Evolutionary conservation across 106 monocot genomes (phyloP).

Genomic region (Xerophyta viscosa): DNA sequence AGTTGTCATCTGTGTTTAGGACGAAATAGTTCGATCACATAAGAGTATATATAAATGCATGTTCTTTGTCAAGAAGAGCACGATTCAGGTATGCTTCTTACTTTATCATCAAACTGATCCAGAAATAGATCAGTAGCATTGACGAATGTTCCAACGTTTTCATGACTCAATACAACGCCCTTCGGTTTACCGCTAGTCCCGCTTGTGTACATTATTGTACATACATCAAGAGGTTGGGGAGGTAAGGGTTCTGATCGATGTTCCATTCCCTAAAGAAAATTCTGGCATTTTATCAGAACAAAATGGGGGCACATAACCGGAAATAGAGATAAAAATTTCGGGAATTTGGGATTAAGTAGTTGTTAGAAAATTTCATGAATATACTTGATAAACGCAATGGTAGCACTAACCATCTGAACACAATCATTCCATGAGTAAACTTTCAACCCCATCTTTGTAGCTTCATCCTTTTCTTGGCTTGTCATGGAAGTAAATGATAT

Average conservation of each 20-base stretch:
- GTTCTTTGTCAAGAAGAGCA: not conserved
- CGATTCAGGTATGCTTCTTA: constrained; percentile 2
- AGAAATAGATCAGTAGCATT: constrained; percentile 58
- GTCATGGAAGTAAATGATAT: constrained; percentile 49
- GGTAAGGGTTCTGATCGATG: constrained; percentile 40
- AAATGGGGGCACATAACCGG: not conserved
- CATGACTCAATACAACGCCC: constrained; percentile 81
- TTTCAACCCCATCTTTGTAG: constrained; percentile 36
- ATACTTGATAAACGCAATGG: not conserved
- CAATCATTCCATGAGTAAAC: constrained; percentile 80
- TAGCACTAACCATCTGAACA: constrained; percentile 43
- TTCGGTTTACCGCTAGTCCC: constrained; percentile 90
- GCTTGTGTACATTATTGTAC: constrained; percentile 97
- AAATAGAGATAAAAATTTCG: not conserved
- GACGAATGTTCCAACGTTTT: constrained; percentile 51
- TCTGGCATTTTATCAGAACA: not conserved
- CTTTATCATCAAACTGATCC: constrained; percentile 88
- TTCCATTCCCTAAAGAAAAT: constrained; percentile 45
- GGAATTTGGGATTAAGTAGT: not conserved
- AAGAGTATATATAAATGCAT: too few relatives aligned
- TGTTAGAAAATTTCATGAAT: not conserved
- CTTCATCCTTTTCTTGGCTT: constrained; percentile 30
- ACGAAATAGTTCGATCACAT: not conserved
- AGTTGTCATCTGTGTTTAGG: constrained; percentile 53
- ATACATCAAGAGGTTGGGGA: constrained; percentile 59